phyloP scores from a whole-genome alignment of 2,329 filamentous ascomycete genomes.

The Aureobasidium sp. region DNA sequence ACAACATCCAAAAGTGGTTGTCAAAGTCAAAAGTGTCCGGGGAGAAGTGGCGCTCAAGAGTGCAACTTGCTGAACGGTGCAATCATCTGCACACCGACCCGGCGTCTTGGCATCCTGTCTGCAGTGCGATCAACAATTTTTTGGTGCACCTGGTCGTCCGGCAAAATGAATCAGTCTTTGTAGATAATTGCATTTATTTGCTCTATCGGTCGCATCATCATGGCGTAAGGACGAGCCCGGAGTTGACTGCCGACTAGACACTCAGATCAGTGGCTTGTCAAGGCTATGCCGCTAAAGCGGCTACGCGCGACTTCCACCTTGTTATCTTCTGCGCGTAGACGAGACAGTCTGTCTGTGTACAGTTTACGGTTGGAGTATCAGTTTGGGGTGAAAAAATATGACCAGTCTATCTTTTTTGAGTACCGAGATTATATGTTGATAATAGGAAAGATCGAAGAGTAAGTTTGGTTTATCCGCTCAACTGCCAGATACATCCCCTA shows the following conservation, averaged over 20 bases:
- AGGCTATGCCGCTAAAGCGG: not conserved
- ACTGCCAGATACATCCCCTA: not conserved
- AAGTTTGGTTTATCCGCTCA: not conserved
- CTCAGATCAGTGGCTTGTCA: not conserved
- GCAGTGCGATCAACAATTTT: not conserved
- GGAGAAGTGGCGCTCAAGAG: not conserved
- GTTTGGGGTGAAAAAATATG: not conserved
- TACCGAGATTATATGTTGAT: not conserved
- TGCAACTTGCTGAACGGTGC: not conserved
- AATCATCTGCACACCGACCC: not conserved
- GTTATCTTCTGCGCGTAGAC: not conserved
- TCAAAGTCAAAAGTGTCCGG: not conserved
- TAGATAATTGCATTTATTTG: not conserved
- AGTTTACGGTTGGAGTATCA: too few relatives aligned
- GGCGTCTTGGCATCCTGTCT: not conserved
- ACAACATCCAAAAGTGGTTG: not conserved
- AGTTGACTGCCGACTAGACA: not conserved
- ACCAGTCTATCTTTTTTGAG: not conserved
- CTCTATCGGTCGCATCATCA: not conserved
- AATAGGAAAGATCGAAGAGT: conserved; percentile 3
- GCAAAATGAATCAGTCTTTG: not conserved
- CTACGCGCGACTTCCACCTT: not conserved
- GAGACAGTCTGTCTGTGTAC: too few relatives aligned
- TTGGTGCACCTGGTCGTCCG: not conserved
- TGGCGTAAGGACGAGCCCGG: not conserved